Percentiles rank a stretch among this genome's conserved stretches.
Evolutionary conservation across 2,329 filamentous ascomycete species (phyloP).

Genomic region (Arthrobotrys megalospora): DNA sequence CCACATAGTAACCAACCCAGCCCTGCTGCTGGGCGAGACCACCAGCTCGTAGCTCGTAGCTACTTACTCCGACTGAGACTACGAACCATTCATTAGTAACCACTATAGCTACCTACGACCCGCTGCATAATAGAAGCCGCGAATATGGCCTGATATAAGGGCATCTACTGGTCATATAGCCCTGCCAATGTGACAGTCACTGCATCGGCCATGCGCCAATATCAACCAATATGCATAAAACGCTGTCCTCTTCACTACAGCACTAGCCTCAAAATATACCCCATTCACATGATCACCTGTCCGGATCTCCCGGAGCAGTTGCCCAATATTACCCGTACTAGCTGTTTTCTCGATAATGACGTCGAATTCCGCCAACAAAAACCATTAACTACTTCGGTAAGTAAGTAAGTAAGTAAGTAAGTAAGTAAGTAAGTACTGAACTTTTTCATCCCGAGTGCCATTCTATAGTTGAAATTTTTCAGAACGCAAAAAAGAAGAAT

Average conservation of each 20-base stretch:
- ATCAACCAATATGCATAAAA: background rate
- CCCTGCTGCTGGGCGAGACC: background rate
- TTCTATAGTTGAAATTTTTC: constrained; percentile 1
- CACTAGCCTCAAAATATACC: background rate
- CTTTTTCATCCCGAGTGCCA: constrained; percentile 22
- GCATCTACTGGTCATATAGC: constrained; percentile 1
- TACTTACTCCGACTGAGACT: too few relatives aligned
- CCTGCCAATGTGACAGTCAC: constrained; percentile 1
- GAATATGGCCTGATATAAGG: constrained; percentile 13
- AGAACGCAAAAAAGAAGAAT: background rate
- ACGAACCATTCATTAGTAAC: background rate
- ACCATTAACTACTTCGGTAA: background rate
- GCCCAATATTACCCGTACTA: background rate
- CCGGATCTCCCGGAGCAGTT: constrained; percentile 10
- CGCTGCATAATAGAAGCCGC: background rate
- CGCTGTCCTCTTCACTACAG: background rate
- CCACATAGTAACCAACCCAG: constrained; percentile 3
- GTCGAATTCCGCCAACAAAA: constrained; percentile 11
- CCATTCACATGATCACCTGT: constrained; percentile 12
- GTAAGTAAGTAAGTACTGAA: background rate
- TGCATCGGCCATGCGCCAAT: constrained; percentile 15
- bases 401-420: background rate
- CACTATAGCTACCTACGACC: background rate
- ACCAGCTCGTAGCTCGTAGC: too few relatives aligned
- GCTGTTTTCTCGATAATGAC: constrained; percentile 14